phyloP scores from a whole-genome alignment of 257 asterid species.

The Cruciata laevipes region DNA sequence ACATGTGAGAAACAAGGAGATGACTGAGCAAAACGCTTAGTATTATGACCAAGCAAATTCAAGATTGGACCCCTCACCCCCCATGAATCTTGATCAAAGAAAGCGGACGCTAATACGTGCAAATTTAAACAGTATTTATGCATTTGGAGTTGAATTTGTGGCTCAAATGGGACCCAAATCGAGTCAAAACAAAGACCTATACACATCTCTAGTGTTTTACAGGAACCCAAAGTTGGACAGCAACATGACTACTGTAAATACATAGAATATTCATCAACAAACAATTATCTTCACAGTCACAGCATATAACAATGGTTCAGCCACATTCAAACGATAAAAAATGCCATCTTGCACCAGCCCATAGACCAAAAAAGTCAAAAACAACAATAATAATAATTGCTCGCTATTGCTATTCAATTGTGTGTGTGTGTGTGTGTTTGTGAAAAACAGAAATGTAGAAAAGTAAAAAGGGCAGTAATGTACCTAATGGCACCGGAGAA shows the following conservation, averaged over 20 bases:
- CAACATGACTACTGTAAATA: neutral
- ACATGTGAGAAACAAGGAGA: conserved; percentile 19
- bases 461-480: neutral
- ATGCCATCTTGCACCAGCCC: neutral
- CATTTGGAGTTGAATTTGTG: conserved; percentile 17
- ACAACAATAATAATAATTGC: too few relatives aligned
- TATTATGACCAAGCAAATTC: conserved; percentile 15
- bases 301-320: conserved; percentile 6
- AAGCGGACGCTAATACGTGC: conserved; percentile 2
- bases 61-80: conserved; percentile 23
- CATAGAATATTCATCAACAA: neutral
- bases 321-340: conserved; percentile 1
- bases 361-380: neutral
- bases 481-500: conserved; percentile 9
- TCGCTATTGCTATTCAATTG: neutral
- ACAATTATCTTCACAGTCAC: neutral
- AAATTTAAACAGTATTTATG: neutral
- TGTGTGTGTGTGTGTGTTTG: neutral
- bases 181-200: conserved; percentile 12
- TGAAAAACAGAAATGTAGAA: neutral
- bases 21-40: conserved; percentile 17
- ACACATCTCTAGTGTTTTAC: conserved; percentile 6
- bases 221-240: conserved; percentile 17
- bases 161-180: conserved; percentile 26
- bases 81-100: conserved; percentile 12